These are phyloP conservation scores for Cytospora piceicola DNA, from an alignment of 2,329 filamentous ascomycete genomes.

Conservation along the genomic window DNA sequence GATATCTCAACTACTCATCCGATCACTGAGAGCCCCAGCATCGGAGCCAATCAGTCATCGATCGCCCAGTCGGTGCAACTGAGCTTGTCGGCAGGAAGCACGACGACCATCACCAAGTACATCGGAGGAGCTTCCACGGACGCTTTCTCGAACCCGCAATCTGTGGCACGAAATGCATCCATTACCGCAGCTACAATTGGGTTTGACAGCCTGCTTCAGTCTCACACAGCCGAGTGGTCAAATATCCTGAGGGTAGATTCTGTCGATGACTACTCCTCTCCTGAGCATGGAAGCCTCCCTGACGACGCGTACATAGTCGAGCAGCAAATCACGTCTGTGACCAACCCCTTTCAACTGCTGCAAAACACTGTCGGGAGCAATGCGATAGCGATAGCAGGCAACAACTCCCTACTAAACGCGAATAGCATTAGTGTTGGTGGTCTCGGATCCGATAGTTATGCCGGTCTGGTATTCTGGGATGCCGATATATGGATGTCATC, in stretches of 20 bases:
- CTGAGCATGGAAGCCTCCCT: constrained; percentile 59
- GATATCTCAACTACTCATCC: constrained; percentile 47
- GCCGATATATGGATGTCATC: constrained; percentile 29
- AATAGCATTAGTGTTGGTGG: constrained; percentile 40
- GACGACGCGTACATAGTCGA: constrained; percentile 59
- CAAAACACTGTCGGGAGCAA: constrained; percentile 51
- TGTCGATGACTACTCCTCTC: constrained; percentile 64
- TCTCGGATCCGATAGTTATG: constrained; percentile 29
- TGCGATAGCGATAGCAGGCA: constrained; percentile 50
- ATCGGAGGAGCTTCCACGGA: constrained; percentile 71
- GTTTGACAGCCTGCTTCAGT: constrained; percentile 56
- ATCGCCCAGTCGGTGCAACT: constrained; percentile 65
- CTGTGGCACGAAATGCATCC: constrained; percentile 59
- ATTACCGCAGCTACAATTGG: constrained; percentile 51
- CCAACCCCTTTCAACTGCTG: constrained; percentile 60
- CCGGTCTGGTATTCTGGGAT: constrained; percentile 27
- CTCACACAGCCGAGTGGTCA: constrained; percentile 66
- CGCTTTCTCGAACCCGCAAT: constrained; percentile 62
- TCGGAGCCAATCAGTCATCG: constrained; percentile 63
- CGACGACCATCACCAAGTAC: constrained; percentile 65
- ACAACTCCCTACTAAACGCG: constrained; percentile 33
- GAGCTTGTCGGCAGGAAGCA: constrained; percentile 54
- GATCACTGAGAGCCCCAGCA: constrained; percentile 50
- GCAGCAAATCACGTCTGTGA: constrained; percentile 54
- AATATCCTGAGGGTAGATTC: constrained; percentile 62